phyloP scores from a whole-genome alignment of 257 asterid species.

The Osmanthus fragrans region DNA sequence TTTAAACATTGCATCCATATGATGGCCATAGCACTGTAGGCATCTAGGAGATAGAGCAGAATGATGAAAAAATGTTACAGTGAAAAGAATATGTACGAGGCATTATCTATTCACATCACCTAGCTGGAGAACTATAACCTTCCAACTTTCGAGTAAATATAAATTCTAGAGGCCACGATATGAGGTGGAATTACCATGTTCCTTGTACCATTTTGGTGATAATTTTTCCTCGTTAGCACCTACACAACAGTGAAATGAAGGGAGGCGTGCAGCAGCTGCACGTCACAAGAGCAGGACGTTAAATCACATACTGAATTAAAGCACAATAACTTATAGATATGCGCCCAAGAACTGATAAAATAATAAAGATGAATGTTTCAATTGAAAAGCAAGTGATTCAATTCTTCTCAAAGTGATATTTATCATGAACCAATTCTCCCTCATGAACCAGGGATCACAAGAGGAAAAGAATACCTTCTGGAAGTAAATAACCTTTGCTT shows the following conservation, averaged over 20 bases:
- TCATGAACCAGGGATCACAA: not conserved
- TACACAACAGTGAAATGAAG: constrained; percentile 82
- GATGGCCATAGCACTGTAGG: not conserved
- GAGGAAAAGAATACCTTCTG: constrained; percentile 62
- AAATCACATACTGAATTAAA: constrained; percentile 13
- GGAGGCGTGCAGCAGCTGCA: constrained; percentile 82
- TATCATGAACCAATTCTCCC: not conserved
- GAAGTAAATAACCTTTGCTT: constrained; percentile 89
- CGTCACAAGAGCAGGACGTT: constrained; percentile 15
- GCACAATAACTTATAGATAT: constrained; percentile 11
- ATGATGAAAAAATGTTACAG: not conserved
- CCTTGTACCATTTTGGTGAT: constrained; percentile 76
- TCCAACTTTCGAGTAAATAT: not conserved
- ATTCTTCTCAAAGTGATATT: not conserved
- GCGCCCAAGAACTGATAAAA: constrained; percentile 1
- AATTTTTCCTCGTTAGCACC: constrained; percentile 76
- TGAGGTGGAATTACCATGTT: constrained; percentile 51
- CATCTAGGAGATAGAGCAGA: not conserved
- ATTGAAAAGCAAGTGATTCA: not conserved
- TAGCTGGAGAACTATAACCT: not conserved
- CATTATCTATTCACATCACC: not conserved
- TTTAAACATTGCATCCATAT: not conserved
- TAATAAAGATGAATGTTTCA: not conserved
- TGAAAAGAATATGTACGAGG: not conserved
- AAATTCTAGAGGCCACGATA: not conserved